A percentile compares a stretch with the other conserved stretches of the same genome.
phyloP scores from a whole-genome alignment of 1,284 basidiomycete species.

The Pascua guehoae region DNA sequence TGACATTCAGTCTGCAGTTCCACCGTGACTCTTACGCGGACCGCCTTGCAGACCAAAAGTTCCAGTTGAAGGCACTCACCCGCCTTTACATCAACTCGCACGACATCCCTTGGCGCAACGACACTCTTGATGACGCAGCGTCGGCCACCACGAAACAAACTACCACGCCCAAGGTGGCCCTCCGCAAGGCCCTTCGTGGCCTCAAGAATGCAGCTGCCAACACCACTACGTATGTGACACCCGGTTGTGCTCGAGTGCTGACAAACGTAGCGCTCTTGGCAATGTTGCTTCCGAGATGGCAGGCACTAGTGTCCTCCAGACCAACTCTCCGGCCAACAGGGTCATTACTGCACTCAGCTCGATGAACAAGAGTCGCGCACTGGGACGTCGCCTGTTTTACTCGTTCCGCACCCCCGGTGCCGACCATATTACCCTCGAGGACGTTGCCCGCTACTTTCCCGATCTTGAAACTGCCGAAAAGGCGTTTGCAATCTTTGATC shows the following conservation, averaged over 20 bases:
- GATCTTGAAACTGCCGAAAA: constrained; percentile 62
- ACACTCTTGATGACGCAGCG: constrained; percentile 57
- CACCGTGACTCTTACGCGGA: constrained; percentile 87
- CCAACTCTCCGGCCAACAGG: constrained; percentile 78
- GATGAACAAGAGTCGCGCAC: constrained; percentile 75
- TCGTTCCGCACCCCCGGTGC: constrained; percentile 69
- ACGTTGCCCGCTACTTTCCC: constrained; percentile 71
- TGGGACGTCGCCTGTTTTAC: constrained; percentile 81
- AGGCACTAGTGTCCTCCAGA: constrained; percentile 71
- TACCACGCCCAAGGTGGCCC: constrained; percentile 60
- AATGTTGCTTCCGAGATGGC: constrained; percentile 57
- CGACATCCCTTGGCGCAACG: constrained; percentile 65
- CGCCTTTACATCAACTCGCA: constrained; percentile 73
- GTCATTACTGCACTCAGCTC: constrained; percentile 74
- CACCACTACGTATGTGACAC: constrained; percentile 59
- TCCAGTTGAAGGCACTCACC: constrained; percentile 68
- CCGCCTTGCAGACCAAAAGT: constrained; percentile 77
- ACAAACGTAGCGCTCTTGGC: constrained; percentile 56
- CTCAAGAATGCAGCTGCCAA: constrained; percentile 69
- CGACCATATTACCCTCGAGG: constrained; percentile 62
- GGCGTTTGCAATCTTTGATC: constrained; percentile 74
- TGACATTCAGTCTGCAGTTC: constrained; percentile 53
- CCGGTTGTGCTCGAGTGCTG: background rate
- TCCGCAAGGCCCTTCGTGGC: constrained; percentile 70
- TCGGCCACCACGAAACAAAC: constrained; percentile 48